Percentiles rank a stretch among this genome's conserved stretches.
phyloP scores from a whole-genome alignment of 1,139 yeast species.

The Geotrichum macrosporum region DNA sequence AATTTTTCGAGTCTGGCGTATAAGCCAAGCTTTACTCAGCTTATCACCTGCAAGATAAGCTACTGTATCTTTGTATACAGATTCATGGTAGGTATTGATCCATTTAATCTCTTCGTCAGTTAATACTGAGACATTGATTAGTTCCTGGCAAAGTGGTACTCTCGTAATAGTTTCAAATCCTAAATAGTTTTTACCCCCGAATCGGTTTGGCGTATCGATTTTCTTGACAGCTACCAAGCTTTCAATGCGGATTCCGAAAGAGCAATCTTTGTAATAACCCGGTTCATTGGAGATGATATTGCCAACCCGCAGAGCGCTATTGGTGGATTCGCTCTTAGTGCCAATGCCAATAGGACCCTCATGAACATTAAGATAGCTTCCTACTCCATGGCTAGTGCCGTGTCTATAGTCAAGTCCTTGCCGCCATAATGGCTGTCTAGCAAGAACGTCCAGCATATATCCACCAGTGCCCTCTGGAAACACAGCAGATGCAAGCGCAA shows the following conservation, averaged over 20 bases:
- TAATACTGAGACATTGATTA: conserved; percentile 58
- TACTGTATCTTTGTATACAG: conserved; percentile 55
- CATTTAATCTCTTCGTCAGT: conserved; percentile 58
- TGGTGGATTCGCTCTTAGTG: conserved; percentile 42
- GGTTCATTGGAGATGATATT: conserved; percentile 91
- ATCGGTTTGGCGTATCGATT: conserved; percentile 42
- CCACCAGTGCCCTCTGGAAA: conserved; percentile 92
- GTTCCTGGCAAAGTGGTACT: conserved; percentile 78
- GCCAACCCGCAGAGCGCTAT: conserved; percentile 54
- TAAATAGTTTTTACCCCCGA: conserved; percentile 53
- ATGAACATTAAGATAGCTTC: conserved; percentile 86
- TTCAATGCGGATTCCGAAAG: conserved; percentile 91
- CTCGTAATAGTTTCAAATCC: conserved; percentile 79
- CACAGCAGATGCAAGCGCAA: conserved; percentile 68
- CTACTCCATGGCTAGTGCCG: conserved; percentile 98
- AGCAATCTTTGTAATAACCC: conserved; percentile 88
- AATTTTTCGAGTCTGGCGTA: conserved; percentile 14
- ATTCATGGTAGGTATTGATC: conserved; percentile 65
- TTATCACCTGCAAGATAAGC: conserved; percentile 49
- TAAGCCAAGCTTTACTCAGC: conserved; percentile 25
- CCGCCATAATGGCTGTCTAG: conserved; percentile 85
- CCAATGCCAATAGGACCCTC: conserved; percentile 97
- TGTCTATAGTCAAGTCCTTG: conserved; percentile 88
- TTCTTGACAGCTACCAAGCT: conserved; percentile 63
- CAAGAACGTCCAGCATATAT: conserved; percentile 73